Evolutionary conservation across 2,329 filamentous ascomycete genomes (phyloP), one percentile per base, ranked within the genome.

Genomic region (Pseudogymnoascus sp.): DNA sequence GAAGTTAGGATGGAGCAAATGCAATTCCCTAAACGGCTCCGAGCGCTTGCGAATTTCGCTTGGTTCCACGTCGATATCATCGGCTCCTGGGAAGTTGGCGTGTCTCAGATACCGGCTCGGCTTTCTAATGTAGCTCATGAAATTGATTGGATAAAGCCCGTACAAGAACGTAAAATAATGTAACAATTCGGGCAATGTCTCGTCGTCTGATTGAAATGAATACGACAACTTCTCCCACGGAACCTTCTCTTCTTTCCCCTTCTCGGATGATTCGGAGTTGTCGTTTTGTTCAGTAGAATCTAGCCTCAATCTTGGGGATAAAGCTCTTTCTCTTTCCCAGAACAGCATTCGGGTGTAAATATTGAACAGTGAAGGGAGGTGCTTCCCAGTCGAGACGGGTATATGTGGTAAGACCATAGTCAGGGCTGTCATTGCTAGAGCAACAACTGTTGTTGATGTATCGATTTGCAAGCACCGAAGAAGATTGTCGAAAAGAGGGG

Each of bases 401-500:
- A 93, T 89, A 70, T 92, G 89, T 1, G 90, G 90, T 58, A 94
- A 73, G 29, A 93, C 84, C 90, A 94, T 94, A 66, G 90, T 87
- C 63, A 94, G 74, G 6, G 85, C 83, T 4, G 88, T 89, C 60
- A 94, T 76, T 1, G 89, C 88, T 44, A 91, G 77, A 1, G 89
- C 89, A n/a, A 93, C 80, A 2, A 88, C 84, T 0, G 87, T 86
- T 0, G 88, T 90, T 0, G 89, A 92, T 1, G 87, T 89, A 71
- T 94, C 90, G 61, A 83, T 83, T 73, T 91, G 87, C 1, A 94
- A 78, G 65, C 88, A 92, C 68, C 83, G 84, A 60, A 93, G 76
- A 17, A 94, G 76, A 70, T 88, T 84, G 62, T 82, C 80, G 66
- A 94, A 87, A 1, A 94, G 77, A 0, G 85, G 81, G 1, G 89